A percentile compares a stretch with the other conserved stretches of the same genome.
These are phyloP conservation scores for Suillus alpinus DNA, from an alignment of 768 basidiomycete genomes.

Conservation along the genomic window DNA sequence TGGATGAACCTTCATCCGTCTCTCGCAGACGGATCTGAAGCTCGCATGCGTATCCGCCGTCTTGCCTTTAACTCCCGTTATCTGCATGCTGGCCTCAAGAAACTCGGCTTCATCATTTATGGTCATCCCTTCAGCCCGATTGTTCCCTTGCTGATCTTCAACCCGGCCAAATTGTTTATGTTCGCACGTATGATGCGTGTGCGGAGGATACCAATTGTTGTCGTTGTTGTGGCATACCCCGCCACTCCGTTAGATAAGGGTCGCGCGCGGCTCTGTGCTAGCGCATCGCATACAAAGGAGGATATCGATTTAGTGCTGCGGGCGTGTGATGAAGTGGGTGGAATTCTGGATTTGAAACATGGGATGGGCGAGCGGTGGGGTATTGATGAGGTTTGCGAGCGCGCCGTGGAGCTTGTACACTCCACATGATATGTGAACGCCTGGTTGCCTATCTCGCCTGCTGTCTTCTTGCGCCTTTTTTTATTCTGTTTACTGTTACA, in stretches of 20 bases:
- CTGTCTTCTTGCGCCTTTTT: not conserved
- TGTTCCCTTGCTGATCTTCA: constrained; percentile 88
- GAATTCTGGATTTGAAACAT: constrained; percentile 87
- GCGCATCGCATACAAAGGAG: constrained; percentile 94
- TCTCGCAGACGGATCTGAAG: constrained; percentile 83
- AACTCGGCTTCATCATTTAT: constrained; percentile 96
- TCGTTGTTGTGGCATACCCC: constrained; percentile 89
- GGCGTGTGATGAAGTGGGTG: constrained; percentile 92
- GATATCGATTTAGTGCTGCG: constrained; percentile 84
- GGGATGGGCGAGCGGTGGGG: constrained; percentile 71
- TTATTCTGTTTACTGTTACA: too few relatives aligned
- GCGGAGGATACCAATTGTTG: constrained; percentile 65
- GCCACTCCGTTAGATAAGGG: constrained; percentile 88
- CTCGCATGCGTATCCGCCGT: constrained; percentile 74
- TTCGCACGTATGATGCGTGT: constrained; percentile 87
- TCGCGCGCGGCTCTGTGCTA: constrained; percentile 94
- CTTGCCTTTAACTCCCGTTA: constrained; percentile 96
- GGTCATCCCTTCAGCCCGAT: constrained; percentile 91
- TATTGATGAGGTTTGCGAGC: constrained; percentile 66
- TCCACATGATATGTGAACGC: constrained; percentile 23
- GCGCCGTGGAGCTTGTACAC: constrained; percentile 75
- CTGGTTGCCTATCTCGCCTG: not conserved
- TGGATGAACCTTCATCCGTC: constrained; percentile 77
- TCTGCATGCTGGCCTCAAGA: constrained; percentile 78
- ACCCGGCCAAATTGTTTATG: constrained; percentile 90